These are phyloP conservation scores for Colletotrichum theobromicola DNA, from an alignment of 2,329 filamentous ascomycete genomes.

Conservation along the genomic window DNA sequence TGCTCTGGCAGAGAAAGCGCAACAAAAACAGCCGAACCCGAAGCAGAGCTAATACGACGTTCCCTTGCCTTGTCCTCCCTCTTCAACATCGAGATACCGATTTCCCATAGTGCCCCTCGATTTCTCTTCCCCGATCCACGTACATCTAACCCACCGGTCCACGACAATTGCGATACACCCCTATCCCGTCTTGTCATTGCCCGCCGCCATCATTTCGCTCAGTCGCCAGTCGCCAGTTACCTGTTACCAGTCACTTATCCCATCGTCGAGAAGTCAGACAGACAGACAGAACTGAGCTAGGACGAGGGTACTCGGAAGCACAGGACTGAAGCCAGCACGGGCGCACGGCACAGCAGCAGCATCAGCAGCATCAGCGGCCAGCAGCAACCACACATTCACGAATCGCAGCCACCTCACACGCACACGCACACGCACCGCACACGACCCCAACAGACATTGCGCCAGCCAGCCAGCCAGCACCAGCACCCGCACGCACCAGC, in stretches of 20 bases:
- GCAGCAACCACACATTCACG: background rate
- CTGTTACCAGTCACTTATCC: background rate
- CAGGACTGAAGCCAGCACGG: background rate
- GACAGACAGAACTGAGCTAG: too few relatives aligned
- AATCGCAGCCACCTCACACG: background rate
- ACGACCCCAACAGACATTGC: background rate
- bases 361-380: background rate
- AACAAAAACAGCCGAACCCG: background rate
- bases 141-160: background rate
- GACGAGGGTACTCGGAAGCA: background rate
- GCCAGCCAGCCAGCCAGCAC: background rate
- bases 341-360: background rate
- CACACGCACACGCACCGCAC: background rate
- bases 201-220: background rate
- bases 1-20: background rate
- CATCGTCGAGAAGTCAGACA: background rate
- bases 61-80: background rate
- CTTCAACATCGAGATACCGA: slow-evolving; percentile 14
- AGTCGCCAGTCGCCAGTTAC: background rate
- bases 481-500: too few relatives aligned
- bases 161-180: background rate
- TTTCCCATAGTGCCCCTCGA: slow-evolving; percentile 17
- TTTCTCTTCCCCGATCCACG: slow-evolving; percentile 7
- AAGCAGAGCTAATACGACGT: background rate
- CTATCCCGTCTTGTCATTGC: background rate